phyloP scores from a whole-genome alignment of 352 stramenopile species.

The Plasmopara viticola region DNA sequence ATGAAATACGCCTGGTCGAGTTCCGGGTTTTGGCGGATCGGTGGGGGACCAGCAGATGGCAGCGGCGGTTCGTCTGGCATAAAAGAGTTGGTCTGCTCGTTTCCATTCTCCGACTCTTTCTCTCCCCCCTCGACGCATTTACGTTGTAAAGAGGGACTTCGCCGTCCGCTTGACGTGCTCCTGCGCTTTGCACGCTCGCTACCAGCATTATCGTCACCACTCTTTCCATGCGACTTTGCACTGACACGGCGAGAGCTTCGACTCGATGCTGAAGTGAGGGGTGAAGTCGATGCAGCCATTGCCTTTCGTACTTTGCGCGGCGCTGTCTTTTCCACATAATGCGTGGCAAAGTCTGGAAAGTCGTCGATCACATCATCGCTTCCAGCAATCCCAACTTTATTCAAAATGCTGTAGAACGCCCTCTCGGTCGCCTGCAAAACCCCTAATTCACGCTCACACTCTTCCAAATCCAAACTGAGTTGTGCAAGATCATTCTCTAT shows the following conservation, averaged over 20 bases:
- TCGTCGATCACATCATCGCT: slow-evolving; percentile 47
- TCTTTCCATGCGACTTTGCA: too few species aligned
- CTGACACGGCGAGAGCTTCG: too few species aligned
- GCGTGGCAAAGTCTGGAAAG: slow-evolving; percentile 35
- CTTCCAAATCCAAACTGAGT: slow-evolving; percentile 31
- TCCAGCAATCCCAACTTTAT: slow-evolving; percentile 30
- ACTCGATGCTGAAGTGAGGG: not conserved
- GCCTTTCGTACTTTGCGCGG: slow-evolving; percentile 29
- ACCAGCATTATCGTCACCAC: too few species aligned
- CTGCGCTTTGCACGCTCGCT: slow-evolving; percentile 18
- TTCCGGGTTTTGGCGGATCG: slow-evolving; percentile 31
- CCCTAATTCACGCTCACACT: slow-evolving; percentile 45
- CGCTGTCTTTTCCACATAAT: slow-evolving; percentile 31
- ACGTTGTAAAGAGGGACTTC: too few species aligned
- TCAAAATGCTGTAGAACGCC: slow-evolving; percentile 12
- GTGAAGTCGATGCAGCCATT: not conserved
- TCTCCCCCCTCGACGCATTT: slow-evolving; percentile 10
- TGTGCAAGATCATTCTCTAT: slow-evolving; percentile 26
- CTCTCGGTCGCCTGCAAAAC: slow-evolving; percentile 55
- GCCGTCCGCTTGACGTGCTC: slow-evolving; percentile 21
- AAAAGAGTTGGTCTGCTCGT: slow-evolving; percentile 1
- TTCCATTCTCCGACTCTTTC: slow-evolving; percentile 4
- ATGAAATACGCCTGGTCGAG: slow-evolving; percentile 16
- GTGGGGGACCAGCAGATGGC: slow-evolving; percentile 19
- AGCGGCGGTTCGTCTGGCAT: slow-evolving; percentile 17